Base-by-base conservation (phyloP, 352 stramenopile species). In the Globisporangium nagaii region DNA sequence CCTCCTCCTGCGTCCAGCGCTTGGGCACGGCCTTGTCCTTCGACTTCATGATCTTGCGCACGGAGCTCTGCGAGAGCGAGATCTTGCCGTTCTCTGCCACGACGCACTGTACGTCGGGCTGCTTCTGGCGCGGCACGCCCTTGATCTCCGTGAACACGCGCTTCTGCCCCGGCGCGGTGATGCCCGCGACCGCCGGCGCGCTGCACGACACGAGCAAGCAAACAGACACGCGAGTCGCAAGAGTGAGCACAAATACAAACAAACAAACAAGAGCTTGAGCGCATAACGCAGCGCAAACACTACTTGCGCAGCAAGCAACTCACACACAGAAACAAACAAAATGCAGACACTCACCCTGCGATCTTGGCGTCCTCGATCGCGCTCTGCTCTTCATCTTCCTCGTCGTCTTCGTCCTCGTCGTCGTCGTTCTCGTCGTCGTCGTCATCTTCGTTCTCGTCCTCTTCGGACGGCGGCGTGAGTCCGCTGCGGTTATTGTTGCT, bases 101-200 rank as follows among this genome's bases (percentile, higher is more conserved):
- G 19, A 74, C 54, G 59, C 62, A 71, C 53, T 71, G 58, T 46
- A 90, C 80, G 48, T 93, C 80, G 20, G 86, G 79, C 52, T 93
- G 78, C 57, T 90, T 93, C 63, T 92, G 81, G 1, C 81, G 74
- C 4, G 81, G 81, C 43, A 90, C 71, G 57, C 81, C 81, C 60
- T 90, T 90, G 70, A 93, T 93, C 63, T 93, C 79, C 13, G 77
- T 93, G 56, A 79, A 90, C 45, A 88, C 77, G 44, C 80, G 80
- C 60, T 90, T 90, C 35, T 66, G 86, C n/a, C 73, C 74, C 4
- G 30, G 45, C 9, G 37, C 31, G 1, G 35, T 13, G 32, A 50
- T 44, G 45, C 44, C 27, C 24, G 48, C 52, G 8, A 39, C 6
- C 15, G 34, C 13, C 19, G 57, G 34, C 27, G 25, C 44, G 22